Evolutionary conservation across 2,329 filamentous ascomycete species (phyloP).

Genomic region (Aureobasidium sp.): DNA sequence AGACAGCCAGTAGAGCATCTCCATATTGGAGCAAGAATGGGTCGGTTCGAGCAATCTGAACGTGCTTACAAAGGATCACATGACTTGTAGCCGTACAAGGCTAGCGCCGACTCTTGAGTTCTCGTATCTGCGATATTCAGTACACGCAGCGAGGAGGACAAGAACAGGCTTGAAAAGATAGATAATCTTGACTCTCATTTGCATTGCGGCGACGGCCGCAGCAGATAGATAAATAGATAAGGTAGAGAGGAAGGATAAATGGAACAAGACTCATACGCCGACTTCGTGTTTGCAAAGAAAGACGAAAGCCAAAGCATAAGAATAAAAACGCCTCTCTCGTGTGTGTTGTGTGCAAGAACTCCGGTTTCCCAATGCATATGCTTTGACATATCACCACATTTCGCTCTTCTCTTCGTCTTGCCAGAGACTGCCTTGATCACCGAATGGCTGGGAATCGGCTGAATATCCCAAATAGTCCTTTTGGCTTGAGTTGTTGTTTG

Average conservation of each 20-base stretch:
- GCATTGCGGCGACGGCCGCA: neutral
- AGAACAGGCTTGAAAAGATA: no score
- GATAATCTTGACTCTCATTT: neutral
- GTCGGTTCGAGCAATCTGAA: no score
- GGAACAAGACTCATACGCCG: neutral
- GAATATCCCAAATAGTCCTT: conserved; percentile 27
- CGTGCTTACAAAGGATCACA: no score
- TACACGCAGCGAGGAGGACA: neutral
- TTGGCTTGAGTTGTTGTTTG: conserved; percentile 5
- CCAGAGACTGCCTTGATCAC: conserved; percentile 21
- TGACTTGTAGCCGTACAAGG: no score
- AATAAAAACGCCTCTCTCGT: neutral
- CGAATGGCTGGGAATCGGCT: conserved; percentile 20
- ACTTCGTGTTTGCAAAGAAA: neutral
- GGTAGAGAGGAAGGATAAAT: no score
- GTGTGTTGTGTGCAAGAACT: neutral
- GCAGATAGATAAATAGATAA: neutral
- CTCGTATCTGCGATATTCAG: no score
- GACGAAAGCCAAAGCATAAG: neutral
- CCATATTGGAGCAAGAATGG: no score
- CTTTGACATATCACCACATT: neutral
- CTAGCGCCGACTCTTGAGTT: no score
- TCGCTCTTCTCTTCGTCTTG: conserved; percentile 20
- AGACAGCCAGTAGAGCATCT: no score
- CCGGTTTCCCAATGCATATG: neutral